Conservation (phyloP, 768 basidiomycete species). For the Cyclocybe aegerita region DNA sequence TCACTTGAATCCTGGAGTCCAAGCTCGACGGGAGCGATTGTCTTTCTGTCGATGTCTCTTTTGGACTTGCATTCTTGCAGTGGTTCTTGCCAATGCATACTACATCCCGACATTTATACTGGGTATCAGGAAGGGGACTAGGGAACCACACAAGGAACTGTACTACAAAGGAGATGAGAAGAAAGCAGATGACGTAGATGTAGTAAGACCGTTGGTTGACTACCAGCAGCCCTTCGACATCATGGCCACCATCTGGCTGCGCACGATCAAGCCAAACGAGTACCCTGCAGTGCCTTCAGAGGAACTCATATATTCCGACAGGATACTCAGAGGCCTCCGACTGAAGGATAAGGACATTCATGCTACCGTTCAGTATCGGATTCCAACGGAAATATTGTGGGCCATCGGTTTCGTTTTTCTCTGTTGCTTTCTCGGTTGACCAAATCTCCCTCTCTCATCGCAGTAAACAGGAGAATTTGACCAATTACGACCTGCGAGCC, state of each 20-base stretch:
- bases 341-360: slow-evolving; percentile 23
- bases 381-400: slow-evolving; percentile 33
- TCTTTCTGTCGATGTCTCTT: too few species aligned
- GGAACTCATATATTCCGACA: slow-evolving; percentile 23
- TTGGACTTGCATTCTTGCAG: too few species aligned
- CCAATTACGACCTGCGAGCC: slow-evolving; percentile 33
- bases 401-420: background rate
- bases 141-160: background rate
- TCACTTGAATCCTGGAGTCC: too few species aligned
- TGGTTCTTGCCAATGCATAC: too few species aligned
- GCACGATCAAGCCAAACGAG: background rate
- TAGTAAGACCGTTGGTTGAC: slow-evolving; percentile 15
- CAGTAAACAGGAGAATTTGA: slow-evolving; percentile 23
- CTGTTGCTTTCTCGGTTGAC: background rate
- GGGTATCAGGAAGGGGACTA: background rate
- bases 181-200: slow-evolving; percentile 1
- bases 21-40: too few species aligned
- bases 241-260: slow-evolving; percentile 17
- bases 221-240: slow-evolving; percentile 13
- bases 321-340: slow-evolving; percentile 25
- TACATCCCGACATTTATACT: too few species aligned
- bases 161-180: slow-evolving; percentile 7
- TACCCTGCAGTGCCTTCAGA: background rate
- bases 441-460: background rate
- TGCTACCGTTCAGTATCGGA: slow-evolving; percentile 20